Evolutionary conservation across 306 rosid species (phyloP), one percentile per base, ranked within the genome.

Genomic region (Vigna hirtella): DNA sequence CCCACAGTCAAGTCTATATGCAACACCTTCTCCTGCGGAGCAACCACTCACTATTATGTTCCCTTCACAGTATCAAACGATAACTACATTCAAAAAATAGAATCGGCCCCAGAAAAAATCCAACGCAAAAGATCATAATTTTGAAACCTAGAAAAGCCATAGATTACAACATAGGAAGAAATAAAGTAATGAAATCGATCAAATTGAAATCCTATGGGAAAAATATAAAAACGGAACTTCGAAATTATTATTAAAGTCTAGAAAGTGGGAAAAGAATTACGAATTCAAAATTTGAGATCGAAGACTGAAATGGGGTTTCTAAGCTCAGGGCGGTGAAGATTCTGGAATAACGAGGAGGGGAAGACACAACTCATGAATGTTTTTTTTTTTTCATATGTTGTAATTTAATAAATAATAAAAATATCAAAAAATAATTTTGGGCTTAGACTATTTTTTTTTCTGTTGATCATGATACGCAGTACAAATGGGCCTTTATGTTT

Each of bases 21-120:
- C 55, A 84, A 80, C 51, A 51, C 69, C 84, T 87, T 78, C 63
- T 53, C 63, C 74, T 74, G 70, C 74, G 62, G 26, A 38, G 43
- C 56, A 56, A 74, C 51, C 34, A 73, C 47, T 20, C 18, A 53
- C 70, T 20, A 9, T 43, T 75, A 58, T 13, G 50, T 30, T 55
- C 15, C 20, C 24, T 49, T 71, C 76, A 52, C 6, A 7, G 58
- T 42, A 36, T 11, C 42, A 13, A 66, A 52, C 47, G 2, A 53
- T 7, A 10, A 18, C 66, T 24, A 53, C 56, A 40, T 52, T 52
- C 36, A 22, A 10, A 24, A 58, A 68, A 59, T 26, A 58, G 42
- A 15, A 36, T 15, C 40, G 57, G 74, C 67, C 50, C 4, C 71
- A 79, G 15, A 63, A 4, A 22, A 65, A 65, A 66, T 18, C 15